These are phyloP conservation scores for Sporothrix schenckii DNA, from an alignment of 2,329 filamentous ascomycete genomes.

Conservation along the genomic window DNA sequence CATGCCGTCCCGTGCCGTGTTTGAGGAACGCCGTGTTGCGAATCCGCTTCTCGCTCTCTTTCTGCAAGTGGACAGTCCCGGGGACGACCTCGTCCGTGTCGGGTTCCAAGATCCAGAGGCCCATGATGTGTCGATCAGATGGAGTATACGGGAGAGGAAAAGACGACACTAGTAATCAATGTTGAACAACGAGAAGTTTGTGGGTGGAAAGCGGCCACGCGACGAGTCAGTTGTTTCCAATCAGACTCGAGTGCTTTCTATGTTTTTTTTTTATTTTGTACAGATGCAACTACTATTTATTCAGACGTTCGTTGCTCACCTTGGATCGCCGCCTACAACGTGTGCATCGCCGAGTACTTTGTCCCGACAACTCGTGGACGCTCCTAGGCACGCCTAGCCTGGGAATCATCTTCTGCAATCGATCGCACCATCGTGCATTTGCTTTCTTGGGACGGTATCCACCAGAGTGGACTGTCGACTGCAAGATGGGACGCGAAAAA, in stretches of 20 bases:
- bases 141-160: neutral
- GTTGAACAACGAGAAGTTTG: neutral
- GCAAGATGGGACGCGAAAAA: neutral
- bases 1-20: slow-evolving; percentile 16
- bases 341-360: neutral
- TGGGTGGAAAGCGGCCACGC: neutral
- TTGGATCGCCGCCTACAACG: neutral
- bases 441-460: neutral
- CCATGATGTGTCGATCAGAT: neutral
- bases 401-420: slow-evolving; percentile 5
- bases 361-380: neutral
- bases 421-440: slow-evolving; percentile 12
- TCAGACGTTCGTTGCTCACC: neutral
- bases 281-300: too few relatives aligned
- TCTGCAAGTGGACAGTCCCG: slow-evolving; percentile 23
- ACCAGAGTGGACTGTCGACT: neutral
- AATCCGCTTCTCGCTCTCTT: slow-evolving; percentile 16
- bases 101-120: slow-evolving; percentile 28
- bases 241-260: too few relatives aligned
- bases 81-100: slow-evolving; percentile 27
- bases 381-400: neutral
- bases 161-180: neutral
- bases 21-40: slow-evolving; percentile 21
- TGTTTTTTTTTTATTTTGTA: too few relatives aligned
- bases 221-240: too few relatives aligned